phyloP scores from a whole-genome alignment of 2,329 filamentous ascomycete genomes.

The Nemania sp. region DNA sequence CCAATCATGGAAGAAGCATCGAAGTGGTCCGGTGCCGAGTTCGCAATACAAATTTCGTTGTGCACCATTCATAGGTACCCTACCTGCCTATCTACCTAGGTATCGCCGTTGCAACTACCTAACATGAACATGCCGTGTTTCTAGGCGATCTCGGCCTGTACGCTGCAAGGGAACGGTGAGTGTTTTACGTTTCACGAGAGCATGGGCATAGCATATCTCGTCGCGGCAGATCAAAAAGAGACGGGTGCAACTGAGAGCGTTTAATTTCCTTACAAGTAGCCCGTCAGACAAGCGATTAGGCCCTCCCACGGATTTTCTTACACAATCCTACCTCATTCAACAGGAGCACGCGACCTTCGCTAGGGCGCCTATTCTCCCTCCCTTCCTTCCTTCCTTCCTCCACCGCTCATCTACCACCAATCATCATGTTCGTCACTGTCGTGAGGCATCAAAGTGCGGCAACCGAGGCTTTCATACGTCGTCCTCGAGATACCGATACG shows the following conservation, averaged over 20 bases:
- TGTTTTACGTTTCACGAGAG: neutral
- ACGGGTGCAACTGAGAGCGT: conserved; percentile 9
- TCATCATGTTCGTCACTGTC: conserved; percentile 6
- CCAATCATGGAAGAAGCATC: neutral
- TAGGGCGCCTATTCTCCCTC: neutral
- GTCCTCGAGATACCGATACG: conserved; percentile 96
- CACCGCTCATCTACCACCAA: neutral
- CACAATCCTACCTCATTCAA: conserved; percentile 3
- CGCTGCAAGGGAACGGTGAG: no score
- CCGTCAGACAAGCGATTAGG: conserved; percentile 13
- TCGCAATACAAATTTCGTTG: conserved; percentile 4
- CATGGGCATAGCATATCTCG: neutral
- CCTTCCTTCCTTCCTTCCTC: neutral
- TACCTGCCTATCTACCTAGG: no score
- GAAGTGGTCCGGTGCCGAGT: neutral
- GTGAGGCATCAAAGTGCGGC: neutral
- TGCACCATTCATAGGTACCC: no score
- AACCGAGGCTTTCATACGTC: conserved; percentile 70
- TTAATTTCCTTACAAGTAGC: conserved; percentile 19
- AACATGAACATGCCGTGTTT: no score
- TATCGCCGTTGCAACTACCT: no score
- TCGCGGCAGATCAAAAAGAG: conserved; percentile 4
- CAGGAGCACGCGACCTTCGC: conserved; percentile 1
- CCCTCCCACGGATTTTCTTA: neutral
- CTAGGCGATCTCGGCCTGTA: no score